Evolutionary conservation across 306 rosid genomes (phyloP).

Genomic region (Dryas drummondii): DNA sequence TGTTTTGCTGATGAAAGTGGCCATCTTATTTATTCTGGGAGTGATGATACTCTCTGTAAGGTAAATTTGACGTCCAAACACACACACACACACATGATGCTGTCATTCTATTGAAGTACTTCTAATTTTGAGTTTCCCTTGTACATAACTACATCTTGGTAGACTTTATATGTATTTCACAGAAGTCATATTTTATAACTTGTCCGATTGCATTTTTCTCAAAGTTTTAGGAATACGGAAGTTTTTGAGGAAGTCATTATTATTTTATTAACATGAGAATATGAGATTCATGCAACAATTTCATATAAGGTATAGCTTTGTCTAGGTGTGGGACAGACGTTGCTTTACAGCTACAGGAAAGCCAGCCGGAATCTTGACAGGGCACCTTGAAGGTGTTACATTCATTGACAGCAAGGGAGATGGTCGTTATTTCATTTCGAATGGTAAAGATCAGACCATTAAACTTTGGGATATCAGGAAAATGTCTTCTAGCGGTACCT

Average conservation of each 20-base stretch:
- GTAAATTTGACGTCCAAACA: constrained; percentile 32
- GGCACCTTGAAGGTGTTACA: constrained; percentile 86
- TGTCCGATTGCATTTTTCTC: background rate
- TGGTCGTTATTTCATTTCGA: constrained; percentile 85
- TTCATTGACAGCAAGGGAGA: constrained; percentile 88
- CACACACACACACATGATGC: too few relatives aligned
- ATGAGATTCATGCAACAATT: background rate
- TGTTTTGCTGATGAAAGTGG: constrained; percentile 94
- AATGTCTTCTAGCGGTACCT: constrained; percentile 59
- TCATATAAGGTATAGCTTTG: constrained; percentile 22
- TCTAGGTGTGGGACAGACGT: constrained; percentile 96
- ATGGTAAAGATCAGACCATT: constrained; percentile 90
- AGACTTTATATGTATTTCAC: background rate
- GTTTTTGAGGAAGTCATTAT: background rate
- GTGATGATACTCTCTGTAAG: constrained; percentile 91
- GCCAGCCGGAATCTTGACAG: constrained; percentile 77
- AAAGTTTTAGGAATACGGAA: background rate
- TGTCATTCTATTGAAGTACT: background rate
- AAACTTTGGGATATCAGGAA: constrained; percentile 94
- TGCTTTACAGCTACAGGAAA: constrained; percentile 60
- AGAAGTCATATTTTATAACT: background rate
- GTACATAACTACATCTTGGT: background rate
- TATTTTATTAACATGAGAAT: background rate
- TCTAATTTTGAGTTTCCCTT: background rate
- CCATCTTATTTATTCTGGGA: constrained; percentile 88